Evolutionary conservation across 495 filamentous ascomycete genomes (phyloP).

Genomic region (Neurospora sp.): DNA sequence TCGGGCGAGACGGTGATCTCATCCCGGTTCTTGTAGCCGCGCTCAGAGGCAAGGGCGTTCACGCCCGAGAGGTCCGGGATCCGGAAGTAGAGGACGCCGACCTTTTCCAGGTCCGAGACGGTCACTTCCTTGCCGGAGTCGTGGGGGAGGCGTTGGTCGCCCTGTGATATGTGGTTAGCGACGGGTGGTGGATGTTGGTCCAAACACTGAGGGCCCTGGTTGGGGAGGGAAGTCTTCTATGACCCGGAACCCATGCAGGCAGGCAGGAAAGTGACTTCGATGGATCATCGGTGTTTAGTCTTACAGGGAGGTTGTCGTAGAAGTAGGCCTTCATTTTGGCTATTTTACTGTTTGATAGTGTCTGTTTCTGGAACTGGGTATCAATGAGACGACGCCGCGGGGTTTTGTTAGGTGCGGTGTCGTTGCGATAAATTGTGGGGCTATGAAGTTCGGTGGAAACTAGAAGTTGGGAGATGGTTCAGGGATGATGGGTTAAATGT

Average conservation of each 20-base stretch:
- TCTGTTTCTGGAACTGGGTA: neutral
- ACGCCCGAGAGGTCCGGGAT: slow-evolving; percentile 54
- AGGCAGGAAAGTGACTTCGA: neutral
- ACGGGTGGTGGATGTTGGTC: neutral
- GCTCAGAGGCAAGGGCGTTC: slow-evolving; percentile 58
- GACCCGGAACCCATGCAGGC: slow-evolving; percentile 8
- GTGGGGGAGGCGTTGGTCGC: slow-evolving; percentile 86
- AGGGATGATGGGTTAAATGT: neutral
- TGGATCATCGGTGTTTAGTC: slow-evolving; percentile 8
- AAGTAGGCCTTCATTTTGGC: slow-evolving; percentile 68
- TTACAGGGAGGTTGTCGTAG: slow-evolving; percentile 70
- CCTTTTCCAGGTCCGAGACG: slow-evolving; percentile 48
- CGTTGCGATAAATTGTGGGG: neutral
- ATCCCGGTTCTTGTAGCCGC: slow-evolving; percentile 91
- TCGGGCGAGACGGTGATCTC: slow-evolving; percentile 80
- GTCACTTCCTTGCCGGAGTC: slow-evolving; percentile 62
- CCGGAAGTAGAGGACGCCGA: slow-evolving; percentile 73
- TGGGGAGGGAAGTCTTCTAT: neutral
- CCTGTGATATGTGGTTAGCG: slow-evolving; percentile 34
- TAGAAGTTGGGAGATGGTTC: neutral
- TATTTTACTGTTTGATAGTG: neutral
- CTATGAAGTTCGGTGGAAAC: neutral
- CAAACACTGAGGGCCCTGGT: neutral
- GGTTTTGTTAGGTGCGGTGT: neutral
- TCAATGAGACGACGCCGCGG: neutral